Base-by-base conservation (phyloP, 768 basidiomycete genomes). In the Phylloporus rhodoxanthus region DNA sequence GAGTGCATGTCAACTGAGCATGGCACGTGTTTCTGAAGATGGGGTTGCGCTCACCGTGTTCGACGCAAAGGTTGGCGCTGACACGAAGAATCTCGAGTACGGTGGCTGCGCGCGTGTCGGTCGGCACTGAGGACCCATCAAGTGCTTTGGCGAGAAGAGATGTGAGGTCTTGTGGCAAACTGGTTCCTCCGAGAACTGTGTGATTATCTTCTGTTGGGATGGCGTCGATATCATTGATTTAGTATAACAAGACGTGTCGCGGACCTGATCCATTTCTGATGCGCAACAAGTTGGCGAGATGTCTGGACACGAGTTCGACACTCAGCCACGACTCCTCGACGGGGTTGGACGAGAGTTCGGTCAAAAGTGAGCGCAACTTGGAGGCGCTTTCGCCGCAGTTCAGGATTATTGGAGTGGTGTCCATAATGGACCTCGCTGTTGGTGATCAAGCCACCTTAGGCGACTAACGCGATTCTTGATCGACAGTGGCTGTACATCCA, bases 31-130 rank as follows among this genome's bases (percentile, higher is more conserved):
- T 7, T 42, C 17, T 44, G 17, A 47, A 33, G 26, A 34, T 43
- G 38, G 33, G 25, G 14, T 17, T 39, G 13, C 20, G 64, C 79
- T 52, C 56, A 82, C 87, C 82, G 58, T 91, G 87, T 62, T 92
- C 87, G 69, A 89, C 82, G 66, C 87, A 90, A 15, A 92, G 68
- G 67, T 92, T 92, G 11, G 90, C 90, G 21, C 81, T 81, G 13
- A 90, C 81, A 50, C 90, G 78, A 47, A 92, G 76, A 26, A 90
- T 68, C 62, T 91, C 86, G 51, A 78, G 78, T 20, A 82, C 71
- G 9, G 77, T 76, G 8, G 75, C 60, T 43, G 79, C 72, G 50
- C 73, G 75, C n/a, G 66, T 53, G 25, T 72, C 67, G 47, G 63
- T 67, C 5, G 80, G 79, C 40, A 74, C 70, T 17, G 73, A 54